Evolutionary conservation across 768 basidiomycete genomes (phyloP).

Genomic region (Tylopilus sp.): DNA sequence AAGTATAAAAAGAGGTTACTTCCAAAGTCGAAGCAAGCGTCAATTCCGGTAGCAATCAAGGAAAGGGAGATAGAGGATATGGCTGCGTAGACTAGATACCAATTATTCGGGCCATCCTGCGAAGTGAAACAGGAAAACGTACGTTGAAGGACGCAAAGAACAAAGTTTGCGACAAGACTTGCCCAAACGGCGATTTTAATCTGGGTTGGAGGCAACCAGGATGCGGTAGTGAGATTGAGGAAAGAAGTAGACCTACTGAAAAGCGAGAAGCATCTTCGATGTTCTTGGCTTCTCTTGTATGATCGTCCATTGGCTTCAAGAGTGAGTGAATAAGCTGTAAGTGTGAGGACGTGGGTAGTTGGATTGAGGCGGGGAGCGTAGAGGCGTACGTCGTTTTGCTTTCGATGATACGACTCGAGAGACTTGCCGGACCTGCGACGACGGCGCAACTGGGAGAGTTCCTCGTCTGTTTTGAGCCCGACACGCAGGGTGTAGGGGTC

Average conservation of each 20-base stretch:
- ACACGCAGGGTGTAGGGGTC: conserved; percentile 70
- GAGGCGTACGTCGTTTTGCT: conserved; percentile 66
- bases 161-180: conserved; percentile 74
- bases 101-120: neutral
- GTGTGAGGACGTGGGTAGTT: neutral
- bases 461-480: conserved; percentile 57
- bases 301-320: conserved; percentile 87
- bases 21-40: conserved; percentile 81
- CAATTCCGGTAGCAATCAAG: conserved; percentile 85
- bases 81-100: conserved; percentile 79
- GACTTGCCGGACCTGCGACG: conserved; percentile 56
- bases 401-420: conserved; percentile 62
- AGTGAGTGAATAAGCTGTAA: conserved; percentile 78
- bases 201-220: conserved; percentile 35
- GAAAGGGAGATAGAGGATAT: conserved; percentile 80
- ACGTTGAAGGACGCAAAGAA: conserved; percentile 72
- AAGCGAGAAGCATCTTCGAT: conserved; percentile 65
- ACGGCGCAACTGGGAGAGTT: conserved; percentile 59
- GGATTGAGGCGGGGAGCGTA: conserved; percentile 1
- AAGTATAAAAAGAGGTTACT: conserved; percentile 80
- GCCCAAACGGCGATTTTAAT: conserved; percentile 87
- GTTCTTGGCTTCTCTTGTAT: conserved; percentile 75
- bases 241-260: conserved; percentile 43
- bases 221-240: neutral
- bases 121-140: neutral